Evolutionary conservation across 2,329 filamentous ascomycete genomes (phyloP).

Genomic region (Pleomassaria siparia): DNA sequence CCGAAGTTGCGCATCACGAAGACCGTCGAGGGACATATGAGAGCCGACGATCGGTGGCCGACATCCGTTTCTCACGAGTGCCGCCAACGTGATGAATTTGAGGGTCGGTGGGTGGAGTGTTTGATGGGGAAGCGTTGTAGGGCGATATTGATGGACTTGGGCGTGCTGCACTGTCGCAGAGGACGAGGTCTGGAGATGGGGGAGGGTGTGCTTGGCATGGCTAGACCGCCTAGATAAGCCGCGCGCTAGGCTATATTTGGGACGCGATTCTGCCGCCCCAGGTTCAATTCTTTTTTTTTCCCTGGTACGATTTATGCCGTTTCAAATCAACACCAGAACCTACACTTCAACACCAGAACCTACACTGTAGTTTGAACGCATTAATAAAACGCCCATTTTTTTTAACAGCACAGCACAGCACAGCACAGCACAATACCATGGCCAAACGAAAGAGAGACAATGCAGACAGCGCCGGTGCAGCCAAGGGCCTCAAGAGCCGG

Average conservation of each 20-base stretch:
- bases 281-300: constrained; percentile 6
- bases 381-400: too few relatives aligned
- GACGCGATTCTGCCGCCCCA: not conserved
- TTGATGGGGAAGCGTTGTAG: constrained; percentile 37
- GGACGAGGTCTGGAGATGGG: constrained; percentile 28
- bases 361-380: too few relatives aligned
- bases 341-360: too few relatives aligned
- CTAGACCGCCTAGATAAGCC: constrained; percentile 13
- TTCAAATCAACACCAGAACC: too few relatives aligned
- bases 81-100: constrained; percentile 44
- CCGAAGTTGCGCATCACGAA: constrained; percentile 44
- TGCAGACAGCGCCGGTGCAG: constrained; percentile 16
- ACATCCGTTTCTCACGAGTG: constrained; percentile 52
- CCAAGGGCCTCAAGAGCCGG: constrained; percentile 29
- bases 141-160: constrained; percentile 18
- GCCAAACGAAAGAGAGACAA: constrained; percentile 40
- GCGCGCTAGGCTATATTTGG: constrained; percentile 6
- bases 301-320: too few relatives aligned
- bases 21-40: constrained; percentile 53
- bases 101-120: constrained; percentile 27
- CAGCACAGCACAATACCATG: constrained; percentile 18
- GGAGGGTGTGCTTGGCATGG: constrained; percentile 15
- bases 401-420: too few relatives aligned
- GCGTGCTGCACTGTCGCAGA: constrained; percentile 19
- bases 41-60: constrained; percentile 41